phyloP scores from a whole-genome alignment of 2,329 filamentous ascomycete species.

The Leptographium flavum region DNA sequence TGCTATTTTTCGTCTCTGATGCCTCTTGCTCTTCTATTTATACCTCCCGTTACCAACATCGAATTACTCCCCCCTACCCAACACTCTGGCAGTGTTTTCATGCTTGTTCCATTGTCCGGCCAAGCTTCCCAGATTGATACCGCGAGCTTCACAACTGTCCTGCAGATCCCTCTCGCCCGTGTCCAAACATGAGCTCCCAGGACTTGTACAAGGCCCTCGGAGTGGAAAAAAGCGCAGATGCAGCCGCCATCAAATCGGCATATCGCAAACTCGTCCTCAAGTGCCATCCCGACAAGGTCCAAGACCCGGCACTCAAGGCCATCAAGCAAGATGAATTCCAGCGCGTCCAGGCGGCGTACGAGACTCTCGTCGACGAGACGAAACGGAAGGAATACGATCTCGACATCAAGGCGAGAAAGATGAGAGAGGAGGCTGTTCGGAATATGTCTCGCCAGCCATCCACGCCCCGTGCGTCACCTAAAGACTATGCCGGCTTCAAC shows the following conservation, averaged over 20 bases:
- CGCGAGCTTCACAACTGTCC: neutral
- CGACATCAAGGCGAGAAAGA: conserved; percentile 49
- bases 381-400: conserved; percentile 67
- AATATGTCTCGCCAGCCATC: conserved; percentile 26
- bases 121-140: neutral
- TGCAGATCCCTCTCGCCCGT: neutral
- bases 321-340: conserved; percentile 81
- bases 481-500: conserved; percentile 25
- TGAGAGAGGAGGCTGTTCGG: conserved; percentile 39
- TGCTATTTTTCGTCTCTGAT: neutral
- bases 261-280: conserved; percentile 79
- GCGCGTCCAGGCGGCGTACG: conserved; percentile 83
- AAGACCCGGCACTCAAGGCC: conserved; percentile 61
- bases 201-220: conserved; percentile 74
- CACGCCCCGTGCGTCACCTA: conserved; percentile 25
- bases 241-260: conserved; percentile 59
- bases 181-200: conserved; percentile 31
- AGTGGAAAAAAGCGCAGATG: conserved; percentile 55
- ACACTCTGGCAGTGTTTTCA: conserved; percentile 2
- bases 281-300: conserved; percentile 84
- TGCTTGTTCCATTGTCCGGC: neutral
- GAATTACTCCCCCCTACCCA: neutral
- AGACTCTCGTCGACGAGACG: conserved; percentile 67
- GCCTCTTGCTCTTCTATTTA: neutral
- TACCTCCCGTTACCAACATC: neutral